phyloP scores from a whole-genome alignment of 2,329 filamentous ascomycete genomes.

The Huntiella bhutanensis region DNA sequence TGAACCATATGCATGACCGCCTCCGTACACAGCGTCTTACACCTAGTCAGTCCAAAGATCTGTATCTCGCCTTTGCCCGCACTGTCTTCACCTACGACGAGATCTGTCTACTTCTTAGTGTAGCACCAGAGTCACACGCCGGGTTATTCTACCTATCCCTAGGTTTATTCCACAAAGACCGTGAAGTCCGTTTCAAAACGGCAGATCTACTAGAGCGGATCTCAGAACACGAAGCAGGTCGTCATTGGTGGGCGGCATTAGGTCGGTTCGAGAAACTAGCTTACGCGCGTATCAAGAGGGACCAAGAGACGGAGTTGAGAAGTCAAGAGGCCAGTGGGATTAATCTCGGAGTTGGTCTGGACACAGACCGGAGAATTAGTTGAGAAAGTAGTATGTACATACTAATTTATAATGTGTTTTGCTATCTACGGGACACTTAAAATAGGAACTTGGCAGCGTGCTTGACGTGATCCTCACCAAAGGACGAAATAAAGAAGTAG shows the following conservation, averaged over 20 bases:
- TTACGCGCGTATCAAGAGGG: conserved; percentile 60
- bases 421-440: not conserved
- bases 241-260: conserved; percentile 78
- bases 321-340: conserved; percentile 24
- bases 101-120: conserved; percentile 64
- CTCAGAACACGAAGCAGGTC: conserved; percentile 68
- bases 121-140: conserved; percentile 68
- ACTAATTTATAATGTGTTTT: not conserved
- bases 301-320: conserved; percentile 33
- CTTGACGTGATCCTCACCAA: conserved; percentile 75
- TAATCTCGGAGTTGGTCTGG: conserved; percentile 20
- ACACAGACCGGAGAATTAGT: conserved; percentile 26
- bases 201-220: conserved; percentile 69
- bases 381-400: conserved; percentile 17
- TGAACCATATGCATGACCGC: conserved; percentile 84
- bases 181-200: conserved; percentile 57
- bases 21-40: conserved; percentile 65
- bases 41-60: conserved; percentile 56
- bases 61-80: conserved; percentile 65
- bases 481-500: conserved; percentile 89
- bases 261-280: conserved; percentile 79
- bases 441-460: conserved; percentile 73
- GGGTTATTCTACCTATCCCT: conserved; percentile 82
- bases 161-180: conserved; percentile 77
- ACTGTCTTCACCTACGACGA: conserved; percentile 66